Base-by-base conservation (phyloP, 139 green algal genomes). In the Deuterostichococcus epilithicus region DNA sequence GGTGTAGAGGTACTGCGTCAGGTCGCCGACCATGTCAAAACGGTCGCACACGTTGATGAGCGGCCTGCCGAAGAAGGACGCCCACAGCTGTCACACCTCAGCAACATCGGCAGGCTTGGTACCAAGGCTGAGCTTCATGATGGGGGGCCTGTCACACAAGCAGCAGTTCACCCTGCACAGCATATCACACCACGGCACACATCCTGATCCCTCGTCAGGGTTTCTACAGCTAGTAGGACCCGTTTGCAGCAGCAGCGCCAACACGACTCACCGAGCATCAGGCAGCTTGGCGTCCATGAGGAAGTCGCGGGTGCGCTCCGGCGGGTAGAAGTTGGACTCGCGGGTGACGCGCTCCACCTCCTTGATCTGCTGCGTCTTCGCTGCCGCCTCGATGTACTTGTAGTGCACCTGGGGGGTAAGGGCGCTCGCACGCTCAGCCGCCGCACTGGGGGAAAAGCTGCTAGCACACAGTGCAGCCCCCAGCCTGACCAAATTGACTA, bases 31-130 rank as follows among this genome's bases (percentile, higher is more conserved):
- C 86, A 98, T 95, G 86, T 96, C 92, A 77, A 94, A 94, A 74
- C 94, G 90, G 88, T 99, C 96, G 88, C 96, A 99, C 70, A 99
- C 96, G 84, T 99, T 99, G 90, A 99, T 99, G 33, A 99, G 89
- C 26, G 96, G 96, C 65, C 79, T 83, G 74, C 74, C 73, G 35
- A 5, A 42, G 6, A 47, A 74, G n/a, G 22, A 66, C 25, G 58
- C 25, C 58, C 26, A 26, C 58, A 66, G 58, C 6, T 71, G 1
- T 23, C n/a, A 22, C 66, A 39, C 6, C 20, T 39, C 1, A 25
- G n/a, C 33, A 71, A 18, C 66, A 39, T 22, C 15, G 20, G 66
- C 20, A 39, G n/a, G 23, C 23, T 34, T n/a, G n/a, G 42, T 52
- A 52, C 42, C 8, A 52, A 13, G 42, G n/a, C n/a, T n/a, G n/a